Base-by-base conservation (phyloP, 768 basidiomycete genomes). In the Lentinus tigrinus region DNA sequence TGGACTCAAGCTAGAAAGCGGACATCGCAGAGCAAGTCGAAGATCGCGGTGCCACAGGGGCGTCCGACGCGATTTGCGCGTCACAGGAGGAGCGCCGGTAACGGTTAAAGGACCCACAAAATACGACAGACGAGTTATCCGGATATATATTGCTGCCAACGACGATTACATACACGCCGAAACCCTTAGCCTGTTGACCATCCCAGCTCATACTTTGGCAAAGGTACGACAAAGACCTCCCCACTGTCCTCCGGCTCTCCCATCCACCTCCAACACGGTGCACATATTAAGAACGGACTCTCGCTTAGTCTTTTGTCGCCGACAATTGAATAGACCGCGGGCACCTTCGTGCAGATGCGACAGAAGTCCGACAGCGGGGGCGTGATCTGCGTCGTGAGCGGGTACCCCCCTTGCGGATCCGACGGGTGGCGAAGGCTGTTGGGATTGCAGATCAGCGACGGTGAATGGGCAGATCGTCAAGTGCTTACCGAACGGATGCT, bases 221-320 rank as follows among this genome's bases (percentile, higher is more conserved):
- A 69, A 6, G 82, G 81, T 1, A 83, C 77, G 8, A 84, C 82
- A 31, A 76, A 69, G 10, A 87, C 79, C 3, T 70, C 74, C 0
- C 70, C 72, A 5, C 73, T 70, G 17, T 77, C 78, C 39, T 71
- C 67, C 0, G 84, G 76, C 57, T 73, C 71, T 13, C 90, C 90
- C 82, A 92, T 85, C 57, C 72, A 77, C 59, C 74, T 75, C 91
- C 91, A 92, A 69, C 91, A 94, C 3, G 84, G 80, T 5, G 67
- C 78, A 68, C 92, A 94, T 51, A 93, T 66, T 16, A 89, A 57
- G 67, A 85, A 91, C 19, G 90, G 91, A 65, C 84, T 91, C 69
- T 93, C 89, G 10, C 87, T 89, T 6, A 93, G 72, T 40, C 92
- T 78, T 3, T 85, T 72, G 72, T 94, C 91, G 13, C 87, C 87